These are phyloP conservation scores for Phoma sp. DNA, from an alignment of 2,329 filamentous ascomycete genomes.

Conservation along the genomic window DNA sequence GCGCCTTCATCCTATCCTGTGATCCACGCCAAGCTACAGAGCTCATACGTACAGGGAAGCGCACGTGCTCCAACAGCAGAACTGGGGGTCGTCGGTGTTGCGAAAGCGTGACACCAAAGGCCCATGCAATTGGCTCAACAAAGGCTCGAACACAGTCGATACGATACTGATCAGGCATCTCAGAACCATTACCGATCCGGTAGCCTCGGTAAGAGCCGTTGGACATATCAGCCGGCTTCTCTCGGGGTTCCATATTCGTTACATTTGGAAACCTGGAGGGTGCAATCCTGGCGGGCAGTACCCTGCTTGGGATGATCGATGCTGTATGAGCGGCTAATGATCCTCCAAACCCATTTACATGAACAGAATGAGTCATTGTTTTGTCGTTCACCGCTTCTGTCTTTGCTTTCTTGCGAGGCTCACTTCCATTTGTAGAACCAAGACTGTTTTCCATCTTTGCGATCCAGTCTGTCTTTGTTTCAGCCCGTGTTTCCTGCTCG, in stretches of 20 bases:
- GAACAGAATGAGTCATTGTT: constrained; percentile 15
- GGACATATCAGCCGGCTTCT: constrained; percentile 35
- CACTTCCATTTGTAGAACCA: constrained; percentile 24
- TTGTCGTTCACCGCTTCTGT: constrained; percentile 31
- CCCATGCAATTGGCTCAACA: constrained; percentile 64
- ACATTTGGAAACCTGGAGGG: constrained; percentile 39
- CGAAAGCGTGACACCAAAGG: constrained; percentile 62
- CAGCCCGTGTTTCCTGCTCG: constrained; percentile 12
- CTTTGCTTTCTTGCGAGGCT: constrained; percentile 50
- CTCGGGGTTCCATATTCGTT: constrained; percentile 25
- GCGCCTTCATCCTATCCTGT: constrained; percentile 58
- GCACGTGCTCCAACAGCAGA: constrained; percentile 57
- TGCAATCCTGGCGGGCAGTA: constrained; percentile 35
- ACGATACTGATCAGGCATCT: constrained; percentile 66
- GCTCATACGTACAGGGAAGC: constrained; percentile 64
- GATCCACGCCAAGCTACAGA: constrained; percentile 62
- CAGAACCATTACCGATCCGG: constrained; percentile 61
- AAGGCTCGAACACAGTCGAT: constrained; percentile 63
- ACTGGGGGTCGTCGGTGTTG: constrained; percentile 55
- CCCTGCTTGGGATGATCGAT: constrained; percentile 29
- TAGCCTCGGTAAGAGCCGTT: constrained; percentile 62
- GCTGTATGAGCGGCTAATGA: constrained; percentile 13
- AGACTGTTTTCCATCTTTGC: constrained; percentile 16
- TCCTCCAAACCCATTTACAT: constrained; percentile 17
- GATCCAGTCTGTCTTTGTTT: constrained; percentile 20